Evolutionary conservation across 2,329 filamentous ascomycete species (phyloP).

Genomic region (Colletotrichum tropicale): DNA sequence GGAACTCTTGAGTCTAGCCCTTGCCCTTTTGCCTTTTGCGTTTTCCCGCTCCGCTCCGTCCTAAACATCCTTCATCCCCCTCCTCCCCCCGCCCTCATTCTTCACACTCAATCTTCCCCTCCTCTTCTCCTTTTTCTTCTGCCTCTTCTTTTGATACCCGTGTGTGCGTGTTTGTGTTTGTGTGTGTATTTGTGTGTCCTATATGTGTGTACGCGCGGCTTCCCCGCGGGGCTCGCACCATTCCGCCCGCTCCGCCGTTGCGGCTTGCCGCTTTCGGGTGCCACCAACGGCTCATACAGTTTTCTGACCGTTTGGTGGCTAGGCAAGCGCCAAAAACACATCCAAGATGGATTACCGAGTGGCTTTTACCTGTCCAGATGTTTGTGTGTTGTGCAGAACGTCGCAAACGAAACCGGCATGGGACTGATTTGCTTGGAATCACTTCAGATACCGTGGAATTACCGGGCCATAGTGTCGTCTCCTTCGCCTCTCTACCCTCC

Average conservation of each 20-base stretch:
- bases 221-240: not conserved
- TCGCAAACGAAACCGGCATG: not conserved
- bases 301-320: not conserved
- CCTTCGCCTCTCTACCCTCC: not conserved
- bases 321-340: slow-evolving; percentile 5
- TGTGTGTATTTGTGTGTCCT: not conserved
- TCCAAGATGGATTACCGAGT: not conserved
- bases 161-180: not conserved
- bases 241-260: not conserved
- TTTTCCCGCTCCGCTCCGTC: not conserved
- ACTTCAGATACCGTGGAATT: not conserved
- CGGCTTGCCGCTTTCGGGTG: not conserved
- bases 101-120: not conserved
- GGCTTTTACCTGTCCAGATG: not conserved
- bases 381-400: not conserved
- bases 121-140: not conserved
- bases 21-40: not conserved
- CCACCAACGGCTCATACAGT: not conserved
- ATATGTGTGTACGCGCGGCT: not conserved
- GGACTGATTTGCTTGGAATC: not conserved
- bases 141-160: not conserved
- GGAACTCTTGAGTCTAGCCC: not conserved
- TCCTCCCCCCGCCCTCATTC: not conserved
- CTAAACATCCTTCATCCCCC: not conserved
- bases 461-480: not conserved